Percentiles rank a stretch among this genome's conserved stretches.
These are phyloP conservation scores for Lachancea meyersii DNA, from an alignment of 805 yeast genomes.

Conservation along the genomic window DNA sequence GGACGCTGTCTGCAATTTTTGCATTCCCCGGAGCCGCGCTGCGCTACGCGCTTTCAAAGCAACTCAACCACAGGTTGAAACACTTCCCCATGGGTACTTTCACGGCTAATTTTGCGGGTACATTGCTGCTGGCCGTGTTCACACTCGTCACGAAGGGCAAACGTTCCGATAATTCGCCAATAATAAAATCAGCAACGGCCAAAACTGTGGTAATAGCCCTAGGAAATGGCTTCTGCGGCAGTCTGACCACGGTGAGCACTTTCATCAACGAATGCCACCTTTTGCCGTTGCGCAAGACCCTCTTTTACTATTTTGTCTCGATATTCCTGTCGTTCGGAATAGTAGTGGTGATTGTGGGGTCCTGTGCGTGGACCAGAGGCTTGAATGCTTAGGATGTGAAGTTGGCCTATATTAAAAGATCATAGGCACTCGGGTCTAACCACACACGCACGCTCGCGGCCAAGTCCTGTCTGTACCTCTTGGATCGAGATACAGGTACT, in stretches of 20 bases:
- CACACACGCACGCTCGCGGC: no score
- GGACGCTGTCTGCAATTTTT: conserved; percentile 64
- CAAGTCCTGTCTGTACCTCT: no score
- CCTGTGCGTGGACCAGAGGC: conserved; percentile 59
- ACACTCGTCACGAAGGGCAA: conserved; percentile 38
- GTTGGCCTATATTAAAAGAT: neutral
- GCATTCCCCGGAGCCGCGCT: conserved; percentile 65
- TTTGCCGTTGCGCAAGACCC: conserved; percentile 34
- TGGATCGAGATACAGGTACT: no score
- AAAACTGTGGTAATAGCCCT: conserved; percentile 53
- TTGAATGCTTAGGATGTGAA: conserved; percentile 3
- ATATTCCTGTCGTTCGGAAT: conserved; percentile 43
- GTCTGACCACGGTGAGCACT: conserved; percentile 69
- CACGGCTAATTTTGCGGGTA: conserved; percentile 42
- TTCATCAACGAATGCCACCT: conserved; percentile 60
- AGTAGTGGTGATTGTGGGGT: conserved; percentile 58
- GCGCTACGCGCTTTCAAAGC: conserved; percentile 49
- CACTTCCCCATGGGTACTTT: conserved; percentile 55
- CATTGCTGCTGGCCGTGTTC: conserved; percentile 17
- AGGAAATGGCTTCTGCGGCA: conserved; percentile 64
- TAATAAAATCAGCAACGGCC: conserved; percentile 31
- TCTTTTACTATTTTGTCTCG: conserved; percentile 47
- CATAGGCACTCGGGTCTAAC: no score
- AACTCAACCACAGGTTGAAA: conserved; percentile 38
- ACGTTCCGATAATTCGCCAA: conserved; percentile 15